These are phyloP conservation scores for Lagerstroemia speciosa DNA, from an alignment of 345 rosid species.

Conservation along the genomic window DNA sequence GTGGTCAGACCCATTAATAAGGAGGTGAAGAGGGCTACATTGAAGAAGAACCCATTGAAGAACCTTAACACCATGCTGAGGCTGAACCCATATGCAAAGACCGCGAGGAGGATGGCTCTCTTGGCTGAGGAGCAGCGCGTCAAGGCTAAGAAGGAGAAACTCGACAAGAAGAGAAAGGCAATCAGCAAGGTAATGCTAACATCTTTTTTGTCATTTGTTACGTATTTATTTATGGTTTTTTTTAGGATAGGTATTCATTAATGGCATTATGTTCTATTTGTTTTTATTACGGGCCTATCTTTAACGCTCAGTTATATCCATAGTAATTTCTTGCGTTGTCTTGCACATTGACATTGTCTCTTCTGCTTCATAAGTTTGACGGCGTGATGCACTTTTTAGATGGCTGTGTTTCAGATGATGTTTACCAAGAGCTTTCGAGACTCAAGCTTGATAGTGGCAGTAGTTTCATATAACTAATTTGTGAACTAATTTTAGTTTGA, in stretches of 20 bases:
- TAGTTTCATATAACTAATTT: too few relatives aligned
- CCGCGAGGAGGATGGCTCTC: constrained; percentile 88
- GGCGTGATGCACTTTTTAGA: background rate
- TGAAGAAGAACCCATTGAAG: constrained; percentile 96
- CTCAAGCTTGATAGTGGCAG: too few relatives aligned
- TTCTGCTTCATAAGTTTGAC: background rate
- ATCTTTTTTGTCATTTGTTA: background rate
- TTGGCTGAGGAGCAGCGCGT: constrained; percentile 89
- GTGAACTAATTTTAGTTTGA: too few relatives aligned
- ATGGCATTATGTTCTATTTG: background rate
- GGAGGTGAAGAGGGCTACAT: constrained; percentile 57
- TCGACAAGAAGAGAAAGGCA: constrained; percentile 70
- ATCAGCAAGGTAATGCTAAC: constrained; percentile 50
- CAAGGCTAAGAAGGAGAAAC: constrained; percentile 95
- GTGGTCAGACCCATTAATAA: constrained; percentile 77
- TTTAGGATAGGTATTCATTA: too few relatives aligned
- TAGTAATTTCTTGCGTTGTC: background rate
- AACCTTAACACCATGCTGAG: constrained; percentile 70
- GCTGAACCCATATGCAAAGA: constrained; percentile 91
- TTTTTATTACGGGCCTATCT: background rate
- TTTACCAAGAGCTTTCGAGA: too few relatives aligned
- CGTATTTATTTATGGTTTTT: background rate
- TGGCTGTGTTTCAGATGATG: too few relatives aligned
- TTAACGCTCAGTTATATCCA: background rate
- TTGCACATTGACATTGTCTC: background rate